Evolutionary conservation across 1,284 basidiomycete species (phyloP).

Genomic region (Papiliotrema nemorosa): DNA sequence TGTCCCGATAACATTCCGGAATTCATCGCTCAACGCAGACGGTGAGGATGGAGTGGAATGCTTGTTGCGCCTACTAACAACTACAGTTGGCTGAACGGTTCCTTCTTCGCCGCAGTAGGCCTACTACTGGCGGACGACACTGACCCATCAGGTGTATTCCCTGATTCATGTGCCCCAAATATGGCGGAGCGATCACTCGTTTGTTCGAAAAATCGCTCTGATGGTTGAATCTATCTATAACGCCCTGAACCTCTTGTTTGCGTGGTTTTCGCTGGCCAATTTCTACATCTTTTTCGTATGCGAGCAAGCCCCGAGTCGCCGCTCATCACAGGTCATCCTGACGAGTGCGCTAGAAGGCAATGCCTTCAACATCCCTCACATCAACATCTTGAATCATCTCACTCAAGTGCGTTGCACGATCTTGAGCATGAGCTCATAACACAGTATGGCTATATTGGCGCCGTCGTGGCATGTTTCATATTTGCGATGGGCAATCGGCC

Average conservation of each 20-base stretch:
- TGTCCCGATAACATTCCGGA: constrained; percentile 91
- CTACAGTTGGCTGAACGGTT: constrained; percentile 59
- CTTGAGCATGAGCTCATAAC: too few relatives aligned
- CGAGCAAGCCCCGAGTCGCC: constrained; percentile 5
- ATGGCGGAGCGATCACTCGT: constrained; percentile 76
- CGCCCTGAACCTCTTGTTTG: constrained; percentile 78
- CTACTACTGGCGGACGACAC: too few relatives aligned
- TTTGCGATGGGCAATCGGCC: constrained; percentile 98
- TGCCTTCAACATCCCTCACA: constrained; percentile 64
- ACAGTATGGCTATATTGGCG: constrained; percentile 81
- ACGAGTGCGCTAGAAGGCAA: constrained; percentile 80
- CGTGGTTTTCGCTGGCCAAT: constrained; percentile 89
- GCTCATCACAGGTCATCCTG: constrained; percentile 63
- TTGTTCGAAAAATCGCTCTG: constrained; percentile 67
- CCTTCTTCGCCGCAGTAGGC: constrained; percentile 79
- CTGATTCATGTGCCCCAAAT: constrained; percentile 73
- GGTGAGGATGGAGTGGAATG: too few relatives aligned
- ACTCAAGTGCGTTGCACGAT: constrained; percentile 63
- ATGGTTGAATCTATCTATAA: constrained; percentile 84
- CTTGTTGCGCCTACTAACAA: background rate
- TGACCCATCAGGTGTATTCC: constrained; percentile 37
- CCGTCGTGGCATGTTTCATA: constrained; percentile 83
- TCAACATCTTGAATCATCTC: constrained; percentile 74
- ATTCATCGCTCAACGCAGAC: constrained; percentile 74
- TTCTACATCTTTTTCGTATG: constrained; percentile 94